phyloP scores from a whole-genome alignment of 805 yeast species.

The Crinitomyces ghanaensis region DNA sequence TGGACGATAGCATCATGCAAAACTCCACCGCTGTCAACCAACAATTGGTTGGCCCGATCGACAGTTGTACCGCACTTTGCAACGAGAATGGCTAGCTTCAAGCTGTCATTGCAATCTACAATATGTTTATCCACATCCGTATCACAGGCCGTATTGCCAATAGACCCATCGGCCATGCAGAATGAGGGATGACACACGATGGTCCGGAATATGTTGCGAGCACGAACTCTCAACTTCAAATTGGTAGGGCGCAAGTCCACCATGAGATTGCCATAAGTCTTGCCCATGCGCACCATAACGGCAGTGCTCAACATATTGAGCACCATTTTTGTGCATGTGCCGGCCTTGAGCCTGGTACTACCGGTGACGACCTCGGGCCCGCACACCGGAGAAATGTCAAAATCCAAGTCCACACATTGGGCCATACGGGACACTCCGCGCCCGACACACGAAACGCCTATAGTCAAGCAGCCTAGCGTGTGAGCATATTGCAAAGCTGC shows the following conservation, averaged over 20 bases:
- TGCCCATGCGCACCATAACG: slow-evolving; percentile 18
- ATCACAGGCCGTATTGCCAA: slow-evolving; percentile 1
- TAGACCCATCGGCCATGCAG: background rate
- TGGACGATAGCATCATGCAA: slow-evolving; percentile 7
- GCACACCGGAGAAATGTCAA: slow-evolving; percentile 14
- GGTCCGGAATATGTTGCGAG: slow-evolving; percentile 13
- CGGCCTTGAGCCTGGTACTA: slow-evolving; percentile 19
- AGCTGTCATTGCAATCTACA: slow-evolving; percentile 9
- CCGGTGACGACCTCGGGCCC: slow-evolving; percentile 22
- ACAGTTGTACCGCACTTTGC: slow-evolving; percentile 14
- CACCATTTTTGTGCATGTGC: slow-evolving; percentile 21
- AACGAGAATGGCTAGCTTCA: slow-evolving; percentile 16
- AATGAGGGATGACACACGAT: slow-evolving; percentile 6
- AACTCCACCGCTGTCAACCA: slow-evolving; percentile 9
- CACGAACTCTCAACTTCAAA: slow-evolving; percentile 14
- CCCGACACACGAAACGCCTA: slow-evolving; percentile 17
- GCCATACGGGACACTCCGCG: slow-evolving; percentile 12
- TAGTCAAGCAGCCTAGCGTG: slow-evolving; percentile 17
- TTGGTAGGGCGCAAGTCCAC: slow-evolving; percentile 19
- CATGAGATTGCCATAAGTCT: slow-evolving; percentile 20
- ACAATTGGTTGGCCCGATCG: slow-evolving; percentile 6
- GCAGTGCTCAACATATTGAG: slow-evolving; percentile 19
- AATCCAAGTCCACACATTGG: slow-evolving; percentile 10
- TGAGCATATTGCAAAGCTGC: slow-evolving; percentile 18
- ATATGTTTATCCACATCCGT: slow-evolving; percentile 8